Evolutionary conservation across 805 yeast species (phyloP), one percentile per base, ranked within the genome.

Genomic region (Wickerhamiella nectarea): DNA sequence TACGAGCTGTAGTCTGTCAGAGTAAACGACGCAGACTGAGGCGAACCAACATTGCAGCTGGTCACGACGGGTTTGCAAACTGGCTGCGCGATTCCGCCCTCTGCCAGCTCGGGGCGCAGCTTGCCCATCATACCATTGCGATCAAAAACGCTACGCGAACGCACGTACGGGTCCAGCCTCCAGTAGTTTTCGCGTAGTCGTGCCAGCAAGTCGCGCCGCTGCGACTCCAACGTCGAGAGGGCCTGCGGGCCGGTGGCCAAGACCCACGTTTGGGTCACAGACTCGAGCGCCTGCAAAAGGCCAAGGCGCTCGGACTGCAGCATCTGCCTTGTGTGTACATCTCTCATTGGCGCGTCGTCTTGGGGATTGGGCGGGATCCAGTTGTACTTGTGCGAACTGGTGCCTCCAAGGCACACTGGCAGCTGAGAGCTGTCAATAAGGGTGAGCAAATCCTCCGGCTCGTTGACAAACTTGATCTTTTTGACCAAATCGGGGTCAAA

Each of bases 401-500:
- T 66, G 35, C 97, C 97, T 10, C 94, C 96, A 47, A 87, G 61
- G 29, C 71, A 74, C 50, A 67, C 65, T 22, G 94, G 87, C 50
- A 91, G 69, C 54, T 74, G 67, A 22, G 73, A 65, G 25, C 62
- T 57, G 37, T 73, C 76, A 34, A 89, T 75, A 58, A 66, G 74
- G 52, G 79, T 69, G 38, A 66, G 67, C 54, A 89, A 63, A 45
- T 91, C 96, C 46, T 75, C 72, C 21, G 66, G 59, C 50, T 68
- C 68, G 56, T 81, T 79, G 22, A 95, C 82, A 63, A 89, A 91
- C 36, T 75, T 74, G 54, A 89, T 84, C 63, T 89, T 89, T 19
- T 89, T 71, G 0, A 95, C 94, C 44, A 89, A 96, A 20, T 84
- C 95, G 2, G 97, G 97, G 59, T 91, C 97, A 46, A 89, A 68